phyloP scores from a whole-genome alignment of 2,329 filamentous ascomycete genomes.

The Exserohilum rostratum region DNA sequence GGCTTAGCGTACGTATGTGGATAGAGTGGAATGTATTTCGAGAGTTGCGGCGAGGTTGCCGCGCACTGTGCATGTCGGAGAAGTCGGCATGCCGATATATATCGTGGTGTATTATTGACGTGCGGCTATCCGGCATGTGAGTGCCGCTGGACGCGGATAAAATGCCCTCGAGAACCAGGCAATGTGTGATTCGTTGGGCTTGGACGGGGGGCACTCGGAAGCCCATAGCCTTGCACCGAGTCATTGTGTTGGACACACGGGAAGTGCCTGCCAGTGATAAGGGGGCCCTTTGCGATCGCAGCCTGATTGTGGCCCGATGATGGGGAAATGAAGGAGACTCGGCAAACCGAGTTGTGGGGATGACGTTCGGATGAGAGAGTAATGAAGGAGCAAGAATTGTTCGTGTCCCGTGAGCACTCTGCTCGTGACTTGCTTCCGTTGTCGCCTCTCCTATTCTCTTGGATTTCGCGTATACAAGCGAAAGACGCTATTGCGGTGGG shows the following conservation, averaged over 20 bases:
- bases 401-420: too few species aligned
- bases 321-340: too few species aligned
- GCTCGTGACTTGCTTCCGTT: too few species aligned
- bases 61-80: not conserved
- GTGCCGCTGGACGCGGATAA: not conserved
- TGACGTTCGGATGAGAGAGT: not conserved
- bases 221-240: not conserved
- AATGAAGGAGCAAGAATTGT: too few species aligned
- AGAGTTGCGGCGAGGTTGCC: not conserved
- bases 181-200: not conserved
- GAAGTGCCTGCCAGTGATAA: not conserved
- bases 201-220: not conserved
- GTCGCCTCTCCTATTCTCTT: too few species aligned
- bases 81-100: too few species aligned
- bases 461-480: too few species aligned
- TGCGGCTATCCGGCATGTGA: not conserved
- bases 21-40: too few species aligned
- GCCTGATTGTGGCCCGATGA: not conserved
- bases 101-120: not conserved
- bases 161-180: not conserved
- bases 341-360: too few species aligned
- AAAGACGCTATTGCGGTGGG: too few species aligned
- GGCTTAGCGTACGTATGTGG: not conserved
- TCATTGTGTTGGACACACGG: not conserved
- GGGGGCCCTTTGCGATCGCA: not conserved